Evolutionary conservation across 164 flowering plant genomes (phyloP).

Genomic region (Chimonanthus salicifolius): DNA sequence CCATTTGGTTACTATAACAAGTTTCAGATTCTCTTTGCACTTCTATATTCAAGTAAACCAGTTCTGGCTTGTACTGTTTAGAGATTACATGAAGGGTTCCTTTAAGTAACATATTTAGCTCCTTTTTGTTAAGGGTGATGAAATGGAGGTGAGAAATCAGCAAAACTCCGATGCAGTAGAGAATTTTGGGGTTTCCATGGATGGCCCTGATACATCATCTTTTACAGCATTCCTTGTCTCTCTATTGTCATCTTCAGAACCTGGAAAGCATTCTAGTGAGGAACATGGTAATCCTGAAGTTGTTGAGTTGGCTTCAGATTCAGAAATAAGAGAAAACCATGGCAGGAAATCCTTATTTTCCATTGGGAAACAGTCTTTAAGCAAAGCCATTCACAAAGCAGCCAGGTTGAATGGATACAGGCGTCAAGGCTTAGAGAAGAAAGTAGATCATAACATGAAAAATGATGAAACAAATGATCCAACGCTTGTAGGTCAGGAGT

Average conservation of each 20-base stretch:
- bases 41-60: not conserved
- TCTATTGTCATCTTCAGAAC: constrained; percentile 49
- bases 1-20: not conserved
- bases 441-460: constrained; percentile 24
- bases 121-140: constrained; percentile 35
- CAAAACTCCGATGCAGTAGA: constrained; percentile 33
- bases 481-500: constrained; percentile 32
- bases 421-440: constrained; percentile 30
- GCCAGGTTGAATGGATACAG: constrained; percentile 46
- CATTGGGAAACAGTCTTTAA: constrained; percentile 60
- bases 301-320: constrained; percentile 22
- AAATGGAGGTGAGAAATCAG: constrained; percentile 26
- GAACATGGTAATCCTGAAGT: constrained; percentile 19
- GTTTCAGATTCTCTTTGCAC: not conserved
- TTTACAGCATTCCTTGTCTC: constrained; percentile 84
- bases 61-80: not conserved
- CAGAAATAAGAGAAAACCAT: constrained; percentile 30
- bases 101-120: not conserved
- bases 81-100: not conserved
- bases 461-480: constrained; percentile 28
- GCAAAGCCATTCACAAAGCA: constrained; percentile 51
- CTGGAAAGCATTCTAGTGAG: constrained; percentile 28
- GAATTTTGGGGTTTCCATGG: constrained; percentile 24
- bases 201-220: constrained; percentile 96
- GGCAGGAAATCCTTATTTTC: constrained; percentile 58